A percentile compares a stretch with the other conserved stretches of the same genome.
phyloP scores from a whole-genome alignment of 257 asterid genomes.

The Solanum stenotomum region DNA sequence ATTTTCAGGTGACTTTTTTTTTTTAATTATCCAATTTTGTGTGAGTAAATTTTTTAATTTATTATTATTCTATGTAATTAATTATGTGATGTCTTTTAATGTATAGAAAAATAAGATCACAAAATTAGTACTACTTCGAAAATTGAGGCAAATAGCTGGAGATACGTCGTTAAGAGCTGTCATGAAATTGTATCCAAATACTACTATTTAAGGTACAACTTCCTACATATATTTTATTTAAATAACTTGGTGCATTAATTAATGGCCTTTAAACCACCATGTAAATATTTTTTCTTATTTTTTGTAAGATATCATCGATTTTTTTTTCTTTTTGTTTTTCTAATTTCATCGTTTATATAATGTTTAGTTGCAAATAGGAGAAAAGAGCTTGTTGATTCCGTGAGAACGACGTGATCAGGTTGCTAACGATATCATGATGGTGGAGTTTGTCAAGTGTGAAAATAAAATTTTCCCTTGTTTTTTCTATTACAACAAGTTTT shows the following conservation, averaged over 20 bases:
- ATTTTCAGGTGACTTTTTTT: constrained; percentile 13
- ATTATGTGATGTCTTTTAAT: background rate
- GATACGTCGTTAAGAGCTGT: constrained; percentile 23
- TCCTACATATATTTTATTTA: background rate
- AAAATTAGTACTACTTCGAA: constrained; percentile 10
- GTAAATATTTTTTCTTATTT: background rate
- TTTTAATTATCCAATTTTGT: background rate
- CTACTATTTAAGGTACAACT: background rate
- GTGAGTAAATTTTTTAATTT: background rate
- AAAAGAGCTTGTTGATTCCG: background rate
- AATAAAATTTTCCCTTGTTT: background rate
- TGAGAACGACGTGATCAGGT: background rate
- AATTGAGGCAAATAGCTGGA: constrained; percentile 27
- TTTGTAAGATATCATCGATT: background rate
- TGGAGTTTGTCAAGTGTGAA: background rate
- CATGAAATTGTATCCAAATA: background rate
- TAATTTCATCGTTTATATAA: background rate
- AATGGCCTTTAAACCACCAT: background rate
- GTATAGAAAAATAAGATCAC: constrained; percentile 25
- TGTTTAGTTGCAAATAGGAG: background rate
- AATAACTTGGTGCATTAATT: background rate
- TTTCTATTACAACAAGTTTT: background rate
- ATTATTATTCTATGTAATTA: background rate
- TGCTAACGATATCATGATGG: background rate
- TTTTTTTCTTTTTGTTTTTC: background rate